A percentile compares a stretch with the other conserved stretches of the same genome.
Evolutionary conservation across 1,284 basidiomycete species (phyloP).

Genomic region (Schizopora paradoxa): DNA sequence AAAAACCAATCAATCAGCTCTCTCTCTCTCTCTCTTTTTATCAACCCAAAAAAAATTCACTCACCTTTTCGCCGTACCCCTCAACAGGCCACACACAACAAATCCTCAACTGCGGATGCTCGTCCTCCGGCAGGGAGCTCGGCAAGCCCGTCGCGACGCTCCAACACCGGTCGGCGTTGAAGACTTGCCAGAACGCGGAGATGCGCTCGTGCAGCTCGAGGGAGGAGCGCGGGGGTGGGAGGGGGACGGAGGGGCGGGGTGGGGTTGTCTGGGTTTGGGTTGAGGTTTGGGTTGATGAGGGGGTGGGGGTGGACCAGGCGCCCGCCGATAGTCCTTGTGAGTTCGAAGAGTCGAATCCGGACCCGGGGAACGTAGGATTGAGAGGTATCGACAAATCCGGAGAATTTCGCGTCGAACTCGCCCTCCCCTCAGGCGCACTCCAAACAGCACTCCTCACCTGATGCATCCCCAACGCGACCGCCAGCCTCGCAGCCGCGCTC

Average conservation of each 20-base stretch:
- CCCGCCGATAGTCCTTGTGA: constrained; percentile 12
- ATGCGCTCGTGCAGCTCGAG: constrained; percentile 44
- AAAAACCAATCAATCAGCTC: constrained; percentile 24
- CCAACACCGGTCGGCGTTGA: constrained; percentile 55
- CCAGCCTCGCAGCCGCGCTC: constrained; percentile 50
- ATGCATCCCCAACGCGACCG: constrained; percentile 49
- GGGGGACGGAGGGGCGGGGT: constrained; percentile 27
- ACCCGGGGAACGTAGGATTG: background rate
- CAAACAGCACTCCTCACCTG: constrained; percentile 37
- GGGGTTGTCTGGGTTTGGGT: too few species aligned
- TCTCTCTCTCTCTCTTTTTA: constrained; percentile 5
- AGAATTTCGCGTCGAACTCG: constrained; percentile 5
- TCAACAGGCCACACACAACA: constrained; percentile 45
- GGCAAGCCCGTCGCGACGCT: constrained; percentile 49
- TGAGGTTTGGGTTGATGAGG: too few species aligned
- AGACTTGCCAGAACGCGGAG: constrained; percentile 56
- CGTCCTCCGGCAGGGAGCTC: constrained; percentile 46
- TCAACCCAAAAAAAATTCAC: constrained; percentile 4
- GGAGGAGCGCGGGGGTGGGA: constrained; percentile 35
- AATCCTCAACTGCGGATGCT: constrained; percentile 42
- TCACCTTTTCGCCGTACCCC: constrained; percentile 9
- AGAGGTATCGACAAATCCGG: background rate
- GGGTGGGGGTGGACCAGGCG: constrained; percentile 16
- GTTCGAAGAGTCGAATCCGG: background rate
- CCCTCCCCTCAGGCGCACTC: constrained; percentile 22